These are phyloP conservation scores for Dovyalis caffra DNA, from an alignment of 345 rosid genomes.

Conservation along the genomic window DNA sequence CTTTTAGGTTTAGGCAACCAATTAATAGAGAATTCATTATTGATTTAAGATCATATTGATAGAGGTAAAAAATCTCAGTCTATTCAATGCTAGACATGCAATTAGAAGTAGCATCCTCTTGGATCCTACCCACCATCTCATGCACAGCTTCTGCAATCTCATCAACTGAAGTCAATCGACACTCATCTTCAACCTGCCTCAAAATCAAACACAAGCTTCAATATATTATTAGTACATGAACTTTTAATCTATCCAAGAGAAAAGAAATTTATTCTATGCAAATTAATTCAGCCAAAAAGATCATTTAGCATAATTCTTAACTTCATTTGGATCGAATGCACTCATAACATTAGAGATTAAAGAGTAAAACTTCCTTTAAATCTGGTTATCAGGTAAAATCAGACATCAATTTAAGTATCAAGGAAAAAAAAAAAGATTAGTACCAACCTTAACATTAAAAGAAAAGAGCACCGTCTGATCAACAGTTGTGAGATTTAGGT, in stretches of 20 bases:
- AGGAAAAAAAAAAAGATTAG: neutral
- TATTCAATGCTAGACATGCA: neutral
- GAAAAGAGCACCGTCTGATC: conserved; percentile 49
- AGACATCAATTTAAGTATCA: neutral
- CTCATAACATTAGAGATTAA: neutral
- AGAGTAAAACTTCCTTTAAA: neutral
- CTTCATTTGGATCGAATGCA: neutral
- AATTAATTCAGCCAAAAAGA: neutral
- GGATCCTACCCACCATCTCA: conserved; percentile 47
- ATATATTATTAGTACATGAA: neutral
- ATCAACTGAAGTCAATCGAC: conserved; percentile 41
- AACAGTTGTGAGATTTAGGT: conserved; percentile 54
- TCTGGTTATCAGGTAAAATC: neutral
- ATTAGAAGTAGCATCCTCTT: conserved; percentile 29
- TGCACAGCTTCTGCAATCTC: conserved; percentile 55
- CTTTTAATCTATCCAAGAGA: neutral
- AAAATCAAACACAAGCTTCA: neutral
- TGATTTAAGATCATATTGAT: neutral
- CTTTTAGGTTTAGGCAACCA: neutral
- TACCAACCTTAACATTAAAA: conserved; percentile 53
- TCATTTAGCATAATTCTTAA: neutral
- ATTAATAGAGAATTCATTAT: neutral
- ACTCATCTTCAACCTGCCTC: conserved; percentile 51
- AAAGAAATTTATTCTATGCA: neutral
- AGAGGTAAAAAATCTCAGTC: neutral